phyloP scores from a whole-genome alignment of 2,329 filamentous ascomycete genomes.

The Trichophaea hybrida region DNA sequence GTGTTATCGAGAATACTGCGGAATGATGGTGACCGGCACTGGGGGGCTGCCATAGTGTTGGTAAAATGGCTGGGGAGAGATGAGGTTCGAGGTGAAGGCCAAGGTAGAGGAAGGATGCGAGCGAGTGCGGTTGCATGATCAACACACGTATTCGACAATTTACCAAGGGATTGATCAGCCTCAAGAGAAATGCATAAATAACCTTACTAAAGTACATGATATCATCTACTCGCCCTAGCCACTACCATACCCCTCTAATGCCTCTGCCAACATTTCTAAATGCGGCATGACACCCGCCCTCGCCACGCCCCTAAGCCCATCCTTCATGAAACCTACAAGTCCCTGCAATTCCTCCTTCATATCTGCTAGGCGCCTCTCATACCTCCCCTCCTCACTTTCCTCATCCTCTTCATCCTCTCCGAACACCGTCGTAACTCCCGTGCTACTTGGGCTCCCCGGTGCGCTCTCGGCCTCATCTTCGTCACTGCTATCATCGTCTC shows the following conservation, averaged over 20 bases:
- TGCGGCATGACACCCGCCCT: constrained; percentile 55
- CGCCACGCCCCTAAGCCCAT: constrained; percentile 59
- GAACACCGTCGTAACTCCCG: background rate
- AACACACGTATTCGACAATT: too few relatives aligned
- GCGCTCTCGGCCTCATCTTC: constrained; percentile 8
- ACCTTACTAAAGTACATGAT: too few relatives aligned
- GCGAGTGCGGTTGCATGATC: too few relatives aligned
- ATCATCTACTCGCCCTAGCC: constrained; percentile 16
- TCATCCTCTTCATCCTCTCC: constrained; percentile 24
- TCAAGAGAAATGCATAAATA: too few relatives aligned
- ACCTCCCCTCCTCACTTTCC: constrained; percentile 30
- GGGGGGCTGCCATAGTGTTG: too few relatives aligned
- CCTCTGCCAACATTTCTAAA: constrained; percentile 73
- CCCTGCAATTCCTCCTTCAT: constrained; percentile 50
- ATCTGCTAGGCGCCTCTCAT: constrained; percentile 40
- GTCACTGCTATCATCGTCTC: background rate
- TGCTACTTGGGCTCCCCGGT: background rate
- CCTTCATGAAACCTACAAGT: constrained; percentile 53
- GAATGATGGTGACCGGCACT: too few relatives aligned
- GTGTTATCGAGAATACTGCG: too few relatives aligned
- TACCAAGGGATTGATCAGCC: too few relatives aligned
- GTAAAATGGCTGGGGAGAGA: too few relatives aligned
- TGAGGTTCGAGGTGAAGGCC: too few relatives aligned
- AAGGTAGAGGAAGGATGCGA: too few relatives aligned
- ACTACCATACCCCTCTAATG: constrained; percentile 45